phyloP scores from a whole-genome alignment of 345 rosid genomes.

The Hibiscus mutabilis region DNA sequence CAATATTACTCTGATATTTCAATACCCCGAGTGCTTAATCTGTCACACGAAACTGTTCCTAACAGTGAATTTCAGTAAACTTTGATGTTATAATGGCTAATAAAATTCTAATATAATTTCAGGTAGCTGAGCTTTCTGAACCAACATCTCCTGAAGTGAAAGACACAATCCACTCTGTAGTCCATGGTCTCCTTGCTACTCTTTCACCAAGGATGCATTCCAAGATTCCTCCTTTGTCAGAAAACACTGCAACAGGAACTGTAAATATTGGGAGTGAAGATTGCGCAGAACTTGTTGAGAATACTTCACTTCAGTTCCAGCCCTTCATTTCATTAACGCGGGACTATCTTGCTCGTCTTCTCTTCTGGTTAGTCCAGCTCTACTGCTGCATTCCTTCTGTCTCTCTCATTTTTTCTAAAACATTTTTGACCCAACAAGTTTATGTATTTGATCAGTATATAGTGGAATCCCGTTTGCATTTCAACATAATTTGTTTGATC shows the following conservation, averaged over 20 bases:
- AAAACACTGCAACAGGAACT: conserved; percentile 37
- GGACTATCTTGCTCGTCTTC: conserved; percentile 89
- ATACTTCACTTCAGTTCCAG: conserved; percentile 79
- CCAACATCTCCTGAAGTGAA: conserved; percentile 69
- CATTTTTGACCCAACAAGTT: background rate
- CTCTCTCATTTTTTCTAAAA: background rate
- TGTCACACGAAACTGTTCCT: background rate
- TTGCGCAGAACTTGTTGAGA: conserved; percentile 71
- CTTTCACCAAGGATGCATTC: conserved; percentile 88
- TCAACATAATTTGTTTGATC: background rate
- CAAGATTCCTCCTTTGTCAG: conserved; percentile 53
- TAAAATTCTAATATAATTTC: conserved; percentile 14
- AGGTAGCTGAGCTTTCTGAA: conserved; percentile 96
- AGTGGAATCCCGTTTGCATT: background rate
- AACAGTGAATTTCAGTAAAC: background rate
- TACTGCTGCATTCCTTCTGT: background rate
- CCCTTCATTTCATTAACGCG: conserved; percentile 70
- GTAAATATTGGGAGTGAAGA: conserved; percentile 49
- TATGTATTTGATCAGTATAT: background rate
- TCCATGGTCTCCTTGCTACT: conserved; percentile 92
- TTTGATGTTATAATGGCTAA: conserved; percentile 1
- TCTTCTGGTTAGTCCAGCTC: conserved; percentile 68
- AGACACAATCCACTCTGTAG: conserved; percentile 70
- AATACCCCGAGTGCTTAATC: background rate
- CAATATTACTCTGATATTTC: background rate